phyloP scores from a whole-genome alignment of 2,329 filamentous ascomycete genomes.

The Onygenales sp. region DNA sequence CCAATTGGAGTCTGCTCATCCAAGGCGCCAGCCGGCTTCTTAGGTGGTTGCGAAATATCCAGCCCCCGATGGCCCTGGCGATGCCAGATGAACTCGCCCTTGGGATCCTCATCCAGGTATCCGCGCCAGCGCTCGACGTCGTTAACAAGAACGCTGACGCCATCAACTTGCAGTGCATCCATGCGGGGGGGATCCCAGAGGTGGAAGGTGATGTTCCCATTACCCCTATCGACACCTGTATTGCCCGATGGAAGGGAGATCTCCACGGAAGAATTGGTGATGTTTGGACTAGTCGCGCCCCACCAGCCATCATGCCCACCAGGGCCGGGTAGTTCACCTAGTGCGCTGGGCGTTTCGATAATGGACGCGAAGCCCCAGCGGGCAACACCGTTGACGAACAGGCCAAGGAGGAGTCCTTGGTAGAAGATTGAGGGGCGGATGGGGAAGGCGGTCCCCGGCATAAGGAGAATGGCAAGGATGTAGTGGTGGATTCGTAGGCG shows the following conservation, averaged over 20 bases:
- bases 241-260: constrained; percentile 36
- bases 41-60: constrained; percentile 19
- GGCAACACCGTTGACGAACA: constrained; percentile 90
- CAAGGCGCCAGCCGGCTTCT: constrained; percentile 8
- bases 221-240: constrained; percentile 24
- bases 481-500: constrained; percentile 92
- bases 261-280: constrained; percentile 37
- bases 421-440: constrained; percentile 77
- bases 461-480: constrained; percentile 73
- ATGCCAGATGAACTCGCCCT: constrained; percentile 43
- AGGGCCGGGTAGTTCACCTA: constrained; percentile 45
- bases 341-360: constrained; percentile 65
- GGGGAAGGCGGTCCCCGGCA: constrained; percentile 82
- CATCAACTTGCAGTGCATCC: constrained; percentile 39
- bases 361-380: constrained; percentile 90
- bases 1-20: neutral
- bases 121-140: constrained; percentile 54
- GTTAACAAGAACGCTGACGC: constrained; percentile 52
- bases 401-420: constrained; percentile 77
- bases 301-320: constrained; percentile 34
- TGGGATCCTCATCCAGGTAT: constrained; percentile 42
- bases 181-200: constrained; percentile 34
- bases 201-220: constrained; percentile 37
- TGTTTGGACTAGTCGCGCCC: constrained; percentile 40
- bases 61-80: constrained; percentile 31